Percentiles rank a stretch among this genome's conserved stretches.
Evolutionary conservation across 2,329 filamentous ascomycete species (phyloP).

Genomic region (Nigrospora sphaerica): DNA sequence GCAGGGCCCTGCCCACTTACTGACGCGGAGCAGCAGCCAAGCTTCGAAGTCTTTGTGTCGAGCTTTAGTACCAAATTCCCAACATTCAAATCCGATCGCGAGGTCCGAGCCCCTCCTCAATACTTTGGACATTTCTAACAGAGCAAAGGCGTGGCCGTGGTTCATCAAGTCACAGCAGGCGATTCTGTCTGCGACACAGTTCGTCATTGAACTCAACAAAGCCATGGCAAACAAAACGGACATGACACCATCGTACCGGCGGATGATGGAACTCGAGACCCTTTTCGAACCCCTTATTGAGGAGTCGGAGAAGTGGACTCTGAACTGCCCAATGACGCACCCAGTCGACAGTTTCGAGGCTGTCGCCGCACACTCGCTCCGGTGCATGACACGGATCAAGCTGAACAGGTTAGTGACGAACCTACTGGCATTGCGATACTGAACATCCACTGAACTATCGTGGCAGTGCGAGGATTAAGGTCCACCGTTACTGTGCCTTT

Average conservation of each 20-base stretch:
- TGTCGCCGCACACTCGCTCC: slow-evolving; percentile 33
- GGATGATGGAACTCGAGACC: slow-evolving; percentile 32
- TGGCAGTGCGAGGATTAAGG: slow-evolving; percentile 39
- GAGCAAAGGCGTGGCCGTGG: slow-evolving; percentile 29
- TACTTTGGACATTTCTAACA: slow-evolving; percentile 6
- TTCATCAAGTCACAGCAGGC: slow-evolving; percentile 40
- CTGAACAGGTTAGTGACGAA: slow-evolving; percentile 32
- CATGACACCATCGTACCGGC: slow-evolving; percentile 30
- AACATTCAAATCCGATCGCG: slow-evolving; percentile 30
- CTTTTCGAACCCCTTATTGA: slow-evolving; percentile 28
- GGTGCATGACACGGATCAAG: slow-evolving; percentile 41
- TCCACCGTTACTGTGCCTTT: slow-evolving; percentile 45
- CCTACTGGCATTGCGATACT: neutral
- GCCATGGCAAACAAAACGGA: slow-evolving; percentile 27
- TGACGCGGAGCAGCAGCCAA: slow-evolving; percentile 26
- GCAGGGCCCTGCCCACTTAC: neutral
- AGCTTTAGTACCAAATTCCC: slow-evolving; percentile 38
- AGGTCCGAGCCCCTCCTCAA: slow-evolving; percentile 16
- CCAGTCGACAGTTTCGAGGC: slow-evolving; percentile 30
- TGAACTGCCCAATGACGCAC: slow-evolving; percentile 23
- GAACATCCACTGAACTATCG: neutral
- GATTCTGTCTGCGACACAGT: slow-evolving; percentile 38
- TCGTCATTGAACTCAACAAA: slow-evolving; percentile 39
- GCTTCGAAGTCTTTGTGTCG: slow-evolving; percentile 33
- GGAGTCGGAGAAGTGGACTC: slow-evolving; percentile 27